phyloP scores from a whole-genome alignment of 2,329 filamentous ascomycete species.

The Sarocladiaceae sp. region DNA sequence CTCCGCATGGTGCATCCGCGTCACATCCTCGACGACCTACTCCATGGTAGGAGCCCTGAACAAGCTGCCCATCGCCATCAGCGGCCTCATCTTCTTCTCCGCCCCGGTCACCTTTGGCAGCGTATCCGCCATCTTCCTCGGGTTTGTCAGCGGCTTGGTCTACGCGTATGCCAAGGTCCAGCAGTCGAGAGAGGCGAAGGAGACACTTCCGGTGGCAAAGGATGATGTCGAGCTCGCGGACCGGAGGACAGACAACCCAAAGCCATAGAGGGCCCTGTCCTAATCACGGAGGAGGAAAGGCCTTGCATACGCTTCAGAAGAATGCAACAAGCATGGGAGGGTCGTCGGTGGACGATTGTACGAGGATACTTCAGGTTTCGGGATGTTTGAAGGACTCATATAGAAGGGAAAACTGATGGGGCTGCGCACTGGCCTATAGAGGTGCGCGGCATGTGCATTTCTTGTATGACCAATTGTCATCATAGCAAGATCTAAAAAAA shows the following conservation, averaged over 20 bases:
- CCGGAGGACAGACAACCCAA: background rate
- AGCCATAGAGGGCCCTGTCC: no score
- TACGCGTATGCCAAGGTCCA: constrained; percentile 60
- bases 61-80: constrained; percentile 92
- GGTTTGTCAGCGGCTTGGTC: constrained; percentile 87
- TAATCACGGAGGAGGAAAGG: no score
- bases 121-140: constrained; percentile 83
- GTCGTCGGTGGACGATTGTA: no score
- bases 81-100: constrained; percentile 90
- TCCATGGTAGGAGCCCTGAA: constrained; percentile 98
- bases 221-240: constrained; percentile 4
- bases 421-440: no score
- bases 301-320: no score
- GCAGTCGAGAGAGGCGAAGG: constrained; percentile 3
- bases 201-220: constrained; percentile 5
- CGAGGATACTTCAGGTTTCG: no score
- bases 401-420: no score
- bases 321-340: no score
- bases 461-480: no score
- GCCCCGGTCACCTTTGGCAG: constrained; percentile 89
- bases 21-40: constrained; percentile 96
- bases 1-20: constrained; percentile 96
- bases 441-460: no score
- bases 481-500: no score
- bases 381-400: no score